Evolutionary conservation across 1,284 basidiomycete genomes (phyloP).

Genomic region (Microbotryum lychnidis-dioicae): DNA sequence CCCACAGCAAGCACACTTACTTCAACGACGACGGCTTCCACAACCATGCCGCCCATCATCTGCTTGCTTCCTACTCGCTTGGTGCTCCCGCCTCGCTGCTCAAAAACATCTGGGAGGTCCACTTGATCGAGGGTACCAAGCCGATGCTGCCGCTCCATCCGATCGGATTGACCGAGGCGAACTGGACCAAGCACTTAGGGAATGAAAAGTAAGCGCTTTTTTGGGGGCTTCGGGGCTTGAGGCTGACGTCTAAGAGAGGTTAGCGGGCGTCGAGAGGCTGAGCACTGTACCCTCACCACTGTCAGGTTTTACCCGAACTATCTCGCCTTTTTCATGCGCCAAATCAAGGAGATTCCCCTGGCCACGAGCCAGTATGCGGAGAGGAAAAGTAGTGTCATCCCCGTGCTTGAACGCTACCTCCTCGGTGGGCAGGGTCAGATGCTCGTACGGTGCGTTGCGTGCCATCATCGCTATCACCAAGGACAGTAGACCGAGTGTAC

Average conservation of each 20-base stretch:
- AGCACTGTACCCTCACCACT: background rate
- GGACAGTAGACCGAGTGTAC: background rate
- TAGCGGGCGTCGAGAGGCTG: too few species aligned
- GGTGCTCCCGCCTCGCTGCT: constrained; percentile 29
- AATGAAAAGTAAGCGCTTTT: constrained; percentile 24
- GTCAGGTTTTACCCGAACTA: constrained; percentile 33
- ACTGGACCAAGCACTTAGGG: constrained; percentile 32
- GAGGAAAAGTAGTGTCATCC: constrained; percentile 15
- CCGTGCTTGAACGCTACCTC: constrained; percentile 33
- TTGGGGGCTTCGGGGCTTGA: too few species aligned
- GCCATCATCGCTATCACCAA: background rate
- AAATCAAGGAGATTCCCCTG: constrained; percentile 16
- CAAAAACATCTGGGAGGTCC: constrained; percentile 28
- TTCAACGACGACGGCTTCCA: constrained; percentile 34
- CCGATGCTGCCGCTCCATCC: constrained; percentile 30
- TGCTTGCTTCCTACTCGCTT: constrained; percentile 33
- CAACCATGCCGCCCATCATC: constrained; percentile 32
- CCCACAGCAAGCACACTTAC: constrained; percentile 29
- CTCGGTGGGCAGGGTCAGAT: constrained; percentile 31
- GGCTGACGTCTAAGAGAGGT: too few species aligned
- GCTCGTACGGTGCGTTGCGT: constrained; percentile 22
- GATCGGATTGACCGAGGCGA: constrained; percentile 25
- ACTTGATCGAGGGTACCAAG: constrained; percentile 15
- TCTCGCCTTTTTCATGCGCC: constrained; percentile 31
- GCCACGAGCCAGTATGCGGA: constrained; percentile 12